Evolutionary conservation across 495 filamentous ascomycete genomes (phyloP), one percentile per base, ranked within the genome.

Genomic region (Apodospora peruviana): DNA sequence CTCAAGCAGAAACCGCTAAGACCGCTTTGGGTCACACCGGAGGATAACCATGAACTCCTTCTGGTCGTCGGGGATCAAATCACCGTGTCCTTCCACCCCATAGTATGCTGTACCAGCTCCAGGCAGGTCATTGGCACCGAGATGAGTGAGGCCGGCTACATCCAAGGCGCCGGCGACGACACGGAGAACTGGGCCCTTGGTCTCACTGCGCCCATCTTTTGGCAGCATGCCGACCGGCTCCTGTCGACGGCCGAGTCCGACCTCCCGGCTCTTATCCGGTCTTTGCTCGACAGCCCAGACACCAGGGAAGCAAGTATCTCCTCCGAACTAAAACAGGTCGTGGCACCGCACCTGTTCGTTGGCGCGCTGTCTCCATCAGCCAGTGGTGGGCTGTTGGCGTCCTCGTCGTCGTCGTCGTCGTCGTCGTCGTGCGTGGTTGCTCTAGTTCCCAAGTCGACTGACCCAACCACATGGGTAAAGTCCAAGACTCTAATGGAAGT

Each of bases 131-230:
- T 20, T 0, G 83, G 82, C 4, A 77, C 76, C 0, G 86, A 89
- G 58, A 74, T 82, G 45, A 81, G 79, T 23, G 74, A 73, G 47
- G 81, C 80, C 3, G 86, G 84, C 21, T 98, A 98, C 60, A 87
- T 98, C 52, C 93, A 96, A 65, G 93, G 93, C 20, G 90, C 91
- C 11, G 91, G 85, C 4, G 91, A 97, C 67, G 91, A 97, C 59
- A 87, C 83, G 17, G 91, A 97, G 68, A 84, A 82, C 34, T 98
- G 93, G 93, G 83, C 88, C 29, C 67, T 78, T 35, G 86, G 87
- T 0, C 68, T 96, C 10, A 91, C 86, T 8, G 78, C 91, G 9
- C 66, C 64, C 2, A 51, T 90, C 3, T 97, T 95, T 64, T 97
- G 91, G 91, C 63, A 64, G 25, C 74, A 91, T 48, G 67, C 66